Evolutionary conservation across 2,329 filamentous ascomycete species (phyloP), one percentile per base, ranked within the genome.

Genomic region (Sarocladium kiliense): DNA sequence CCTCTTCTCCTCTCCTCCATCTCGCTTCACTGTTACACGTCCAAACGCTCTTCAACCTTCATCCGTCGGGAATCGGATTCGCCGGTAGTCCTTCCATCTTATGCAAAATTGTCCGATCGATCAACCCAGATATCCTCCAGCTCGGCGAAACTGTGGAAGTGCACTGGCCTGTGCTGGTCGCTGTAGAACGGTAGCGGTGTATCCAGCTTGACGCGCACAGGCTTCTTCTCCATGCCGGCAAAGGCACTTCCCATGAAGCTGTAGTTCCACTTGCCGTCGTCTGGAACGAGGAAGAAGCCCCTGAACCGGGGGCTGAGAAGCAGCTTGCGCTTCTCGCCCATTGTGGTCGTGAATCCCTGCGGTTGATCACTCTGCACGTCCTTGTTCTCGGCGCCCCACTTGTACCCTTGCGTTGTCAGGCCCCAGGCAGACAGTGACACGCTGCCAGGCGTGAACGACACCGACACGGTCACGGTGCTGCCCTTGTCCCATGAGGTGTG

Each of bases 121-220:
- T 99, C 94, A 47, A 97, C 92, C 84, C 92, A 96, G 41, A 96
- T 89, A 72, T 99, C 93, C 75, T 99, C 94, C 68, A 99, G 74
- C 77, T 99, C 93, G 1, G 92, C 91, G 74, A 99, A 99, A 72
- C 91, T 96, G 70, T 93, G 88, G 81, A 99, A 99, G 75, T 99
- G 94, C 55, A 97, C 77, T 16, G 93, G 92, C 25, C 94, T 84
- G 72, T 99, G 95, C 64, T 91, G 81, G 64, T 92, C 91, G 67
- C 88, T 92, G 74, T 99, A 99, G 74, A 96, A 97, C 9, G 88
- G 80, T 62, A 87, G 73, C 18, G 94, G 94, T 42, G 91, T 95
- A 72, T 97, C 95, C 55, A 99, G 86, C 78, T 94, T 94, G 64
- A 97, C 92, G 63, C 91, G 88, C 42, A 97, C 82, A 3, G 86